A percentile compares a stretch with the other conserved stretches of the same genome.
phyloP scores from a whole-genome alignment of 2,329 filamentous ascomycete genomes.

The Sphaceloma murrayae region DNA sequence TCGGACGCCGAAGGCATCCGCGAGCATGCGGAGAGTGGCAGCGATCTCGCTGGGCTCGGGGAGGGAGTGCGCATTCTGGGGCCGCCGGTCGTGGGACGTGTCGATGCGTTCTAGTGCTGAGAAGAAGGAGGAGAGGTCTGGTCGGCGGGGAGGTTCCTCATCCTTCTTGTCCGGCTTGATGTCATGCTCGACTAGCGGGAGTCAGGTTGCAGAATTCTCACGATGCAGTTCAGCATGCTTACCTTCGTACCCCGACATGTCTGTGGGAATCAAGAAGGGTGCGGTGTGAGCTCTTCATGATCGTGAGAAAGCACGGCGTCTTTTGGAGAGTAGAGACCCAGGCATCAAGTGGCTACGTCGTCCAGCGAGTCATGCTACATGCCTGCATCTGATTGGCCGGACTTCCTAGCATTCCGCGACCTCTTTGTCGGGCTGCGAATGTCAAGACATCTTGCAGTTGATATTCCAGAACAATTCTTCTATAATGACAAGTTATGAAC shows the following conservation, averaged over 20 bases:
- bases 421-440: not conserved
- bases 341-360: slow-evolving; percentile 7
- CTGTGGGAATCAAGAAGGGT: not conserved
- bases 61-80: slow-evolving; percentile 47
- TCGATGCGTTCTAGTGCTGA: slow-evolving; percentile 50
- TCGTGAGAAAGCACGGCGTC: not conserved
- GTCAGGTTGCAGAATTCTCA: not conserved
- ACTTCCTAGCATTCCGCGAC: slow-evolving; percentile 9
- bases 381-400: slow-evolving; percentile 11
- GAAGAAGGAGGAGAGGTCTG: slow-evolving; percentile 58
- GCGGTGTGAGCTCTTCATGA: not conserved
- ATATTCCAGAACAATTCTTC: too few relatives aligned
- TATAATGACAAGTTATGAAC: too few relatives aligned
- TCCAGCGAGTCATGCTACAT: slow-evolving; percentile 11
- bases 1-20: slow-evolving; percentile 42
- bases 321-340: not conserved
- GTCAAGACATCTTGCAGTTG: too few relatives aligned
- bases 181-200: slow-evolving; percentile 40
- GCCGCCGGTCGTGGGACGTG: slow-evolving; percentile 41
- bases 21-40: slow-evolving; percentile 50
- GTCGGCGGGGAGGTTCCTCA: slow-evolving; percentile 40
- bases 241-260: slow-evolving; percentile 42
- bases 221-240: slow-evolving; percentile 5
- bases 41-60: slow-evolving; percentile 53
- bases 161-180: slow-evolving; percentile 32